A percentile compares a stretch with the other conserved stretches of the same genome.
These are phyloP conservation scores for Pistacia vera DNA, from an alignment of 345 rosid species.

Conservation along the genomic window DNA sequence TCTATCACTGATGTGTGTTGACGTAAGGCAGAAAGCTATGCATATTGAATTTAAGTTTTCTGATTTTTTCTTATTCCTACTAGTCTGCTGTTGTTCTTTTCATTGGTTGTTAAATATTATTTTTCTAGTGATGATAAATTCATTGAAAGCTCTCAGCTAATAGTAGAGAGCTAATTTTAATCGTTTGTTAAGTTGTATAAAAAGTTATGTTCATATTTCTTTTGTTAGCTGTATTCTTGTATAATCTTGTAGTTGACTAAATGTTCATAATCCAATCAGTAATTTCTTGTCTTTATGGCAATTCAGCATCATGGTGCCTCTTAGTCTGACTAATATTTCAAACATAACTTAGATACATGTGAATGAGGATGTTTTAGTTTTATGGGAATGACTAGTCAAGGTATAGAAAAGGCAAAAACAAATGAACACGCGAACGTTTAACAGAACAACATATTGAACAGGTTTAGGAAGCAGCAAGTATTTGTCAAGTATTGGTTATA, in stretches of 20 bases:
- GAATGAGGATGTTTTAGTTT: not conserved
- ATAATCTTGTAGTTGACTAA: constrained; percentile 6
- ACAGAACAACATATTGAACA: not conserved
- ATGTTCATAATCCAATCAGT: not conserved
- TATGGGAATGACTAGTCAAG: not conserved
- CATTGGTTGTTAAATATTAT: not conserved
- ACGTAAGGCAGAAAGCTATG: not conserved
- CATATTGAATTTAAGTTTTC: not conserved
- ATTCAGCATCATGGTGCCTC: not conserved
- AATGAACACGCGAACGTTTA: not conserved
- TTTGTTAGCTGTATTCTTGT: constrained; percentile 1
- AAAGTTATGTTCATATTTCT: constrained; percentile 3
- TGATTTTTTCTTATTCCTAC: not conserved
- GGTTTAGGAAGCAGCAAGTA: not conserved
- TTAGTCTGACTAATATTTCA: not conserved
- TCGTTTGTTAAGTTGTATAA: not conserved
- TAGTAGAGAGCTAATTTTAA: not conserved
- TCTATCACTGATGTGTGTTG: not conserved
- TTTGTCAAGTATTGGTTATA: not conserved
- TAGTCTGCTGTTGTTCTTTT: not conserved
- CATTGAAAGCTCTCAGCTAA: constrained; percentile 3
- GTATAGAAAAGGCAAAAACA: not conserved
- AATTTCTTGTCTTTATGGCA: not conserved
- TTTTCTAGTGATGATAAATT: not conserved
- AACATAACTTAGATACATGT: not conserved